These are phyloP conservation scores for Xylaria venustula DNA, from an alignment of 495 filamentous ascomycete species.

Conservation along the genomic window DNA sequence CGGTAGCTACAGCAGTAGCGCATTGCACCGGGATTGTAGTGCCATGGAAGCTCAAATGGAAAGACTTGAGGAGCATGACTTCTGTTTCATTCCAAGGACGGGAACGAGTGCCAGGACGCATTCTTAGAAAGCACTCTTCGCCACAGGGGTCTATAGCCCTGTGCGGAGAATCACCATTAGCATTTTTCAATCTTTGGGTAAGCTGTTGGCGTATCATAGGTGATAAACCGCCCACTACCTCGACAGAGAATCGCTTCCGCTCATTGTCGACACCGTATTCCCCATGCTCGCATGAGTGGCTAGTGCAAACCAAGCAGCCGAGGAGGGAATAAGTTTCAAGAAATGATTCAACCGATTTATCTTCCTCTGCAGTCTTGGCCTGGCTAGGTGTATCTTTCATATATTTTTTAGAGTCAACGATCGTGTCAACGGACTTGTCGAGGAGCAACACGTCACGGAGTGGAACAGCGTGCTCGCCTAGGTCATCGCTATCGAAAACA, in stretches of 20 bases:
- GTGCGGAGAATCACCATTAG: constrained; percentile 7
- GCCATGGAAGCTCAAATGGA: constrained; percentile 37
- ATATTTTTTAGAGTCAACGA: constrained; percentile 42
- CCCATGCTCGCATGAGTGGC: constrained; percentile 51
- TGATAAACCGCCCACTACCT: constrained; percentile 28
- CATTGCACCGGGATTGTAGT: constrained; percentile 40
- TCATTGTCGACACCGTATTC: constrained; percentile 48
- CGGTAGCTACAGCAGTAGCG: constrained; percentile 39
- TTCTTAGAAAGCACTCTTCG: constrained; percentile 40
- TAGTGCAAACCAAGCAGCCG: constrained; percentile 47
- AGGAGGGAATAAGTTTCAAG: constrained; percentile 45
- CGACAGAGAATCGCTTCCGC: constrained; percentile 42
- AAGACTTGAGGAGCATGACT: constrained; percentile 33
- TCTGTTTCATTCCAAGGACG: constrained; percentile 42
- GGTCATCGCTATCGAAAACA: constrained; percentile 33
- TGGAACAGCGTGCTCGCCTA: constrained; percentile 30
- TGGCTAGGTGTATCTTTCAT: constrained; percentile 42
- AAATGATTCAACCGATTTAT: constrained; percentile 30
- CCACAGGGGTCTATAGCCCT: constrained; percentile 31
- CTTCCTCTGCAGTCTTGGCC: constrained; percentile 26
- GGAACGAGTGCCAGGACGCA: constrained; percentile 28
- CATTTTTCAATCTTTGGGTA: constrained; percentile 11
- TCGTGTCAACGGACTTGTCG: constrained; percentile 43
- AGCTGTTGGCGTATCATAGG: constrained; percentile 27
- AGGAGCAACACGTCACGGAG: constrained; percentile 44